Percentiles rank a stretch among this genome's conserved stretches.
Evolutionary conservation across 2,329 filamentous ascomycete genomes (phyloP).

Genomic region (Paracoccidioides lutzii): DNA sequence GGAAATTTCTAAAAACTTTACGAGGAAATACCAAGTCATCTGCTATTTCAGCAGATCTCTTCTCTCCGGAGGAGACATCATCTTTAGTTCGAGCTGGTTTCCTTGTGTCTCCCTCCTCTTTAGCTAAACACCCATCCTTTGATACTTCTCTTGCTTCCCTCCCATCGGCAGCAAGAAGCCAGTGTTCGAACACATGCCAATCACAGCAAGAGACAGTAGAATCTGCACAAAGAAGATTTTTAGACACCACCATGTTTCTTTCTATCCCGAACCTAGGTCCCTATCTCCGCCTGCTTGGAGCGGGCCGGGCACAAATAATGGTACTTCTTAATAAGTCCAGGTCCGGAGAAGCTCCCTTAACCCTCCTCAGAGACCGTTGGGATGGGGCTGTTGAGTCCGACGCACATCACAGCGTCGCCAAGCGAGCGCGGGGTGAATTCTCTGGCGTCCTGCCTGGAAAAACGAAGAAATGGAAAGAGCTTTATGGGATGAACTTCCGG

Average conservation of each 20-base stretch:
- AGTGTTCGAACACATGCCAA: neutral
- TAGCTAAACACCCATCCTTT: conserved; percentile 27
- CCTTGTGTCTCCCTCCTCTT: conserved; percentile 37
- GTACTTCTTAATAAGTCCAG: conserved; percentile 39
- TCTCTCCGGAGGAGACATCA: conserved; percentile 37
- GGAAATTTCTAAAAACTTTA: conserved; percentile 40
- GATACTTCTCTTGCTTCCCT: conserved; percentile 29
- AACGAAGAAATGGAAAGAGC: conserved; percentile 51
- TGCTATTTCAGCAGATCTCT: conserved; percentile 32
- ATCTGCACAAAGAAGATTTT: conserved; percentile 9
- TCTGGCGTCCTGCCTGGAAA: conserved; percentile 41
- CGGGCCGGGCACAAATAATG: conserved; percentile 43
- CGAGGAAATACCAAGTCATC: conserved; percentile 34
- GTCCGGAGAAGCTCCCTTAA: conserved; percentile 42
- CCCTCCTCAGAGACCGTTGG: conserved; percentile 47
- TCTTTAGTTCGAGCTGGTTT: conserved; percentile 42
- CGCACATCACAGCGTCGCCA: conserved; percentile 35
- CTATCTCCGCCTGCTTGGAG: conserved; percentile 44
- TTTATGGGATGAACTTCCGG: conserved; percentile 47
- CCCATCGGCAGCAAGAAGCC: conserved; percentile 11
- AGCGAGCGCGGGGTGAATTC: conserved; percentile 44
- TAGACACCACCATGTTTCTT: conserved; percentile 34
- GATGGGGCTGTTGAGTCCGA: conserved; percentile 45
- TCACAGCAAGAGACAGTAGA: neutral
- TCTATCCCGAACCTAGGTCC: conserved; percentile 48